Conservation (phyloP, 352 stramenopile genomes). For the Elongisporangium anandrum region DNA sequence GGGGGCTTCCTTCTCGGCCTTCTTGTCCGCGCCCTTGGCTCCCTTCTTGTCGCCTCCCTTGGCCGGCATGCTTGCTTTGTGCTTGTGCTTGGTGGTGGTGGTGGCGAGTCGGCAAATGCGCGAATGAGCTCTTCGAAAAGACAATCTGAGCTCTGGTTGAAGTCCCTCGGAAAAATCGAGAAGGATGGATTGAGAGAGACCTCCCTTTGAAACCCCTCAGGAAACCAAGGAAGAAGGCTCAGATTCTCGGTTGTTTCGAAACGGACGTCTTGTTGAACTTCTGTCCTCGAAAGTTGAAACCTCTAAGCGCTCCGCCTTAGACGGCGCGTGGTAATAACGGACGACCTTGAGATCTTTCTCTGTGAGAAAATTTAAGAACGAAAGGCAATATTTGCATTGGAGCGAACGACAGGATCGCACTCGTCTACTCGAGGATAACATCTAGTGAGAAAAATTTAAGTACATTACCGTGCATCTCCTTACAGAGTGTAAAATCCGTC, state of each 20-base stretch:
- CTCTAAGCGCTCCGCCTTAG: background rate
- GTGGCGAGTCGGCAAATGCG: conserved; percentile 1
- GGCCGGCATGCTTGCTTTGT: conserved; percentile 10
- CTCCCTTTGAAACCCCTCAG: background rate
- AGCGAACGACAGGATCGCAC: no score
- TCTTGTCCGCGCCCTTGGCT: conserved; percentile 22
- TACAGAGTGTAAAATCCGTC: background rate
- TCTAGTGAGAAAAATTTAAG: background rate
- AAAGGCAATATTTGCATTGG: no score
- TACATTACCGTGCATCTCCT: background rate
- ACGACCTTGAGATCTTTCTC: no score
- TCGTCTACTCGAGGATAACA: no score
- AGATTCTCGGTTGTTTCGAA: background rate
- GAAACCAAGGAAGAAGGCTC: conserved; percentile 4
- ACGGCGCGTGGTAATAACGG: background rate
- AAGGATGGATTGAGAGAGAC: conserved; percentile 1
- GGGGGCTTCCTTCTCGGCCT: conserved; percentile 33
- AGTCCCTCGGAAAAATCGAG: background rate
- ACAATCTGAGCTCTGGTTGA: background rate
- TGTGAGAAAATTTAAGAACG: no score
- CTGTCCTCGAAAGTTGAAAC: background rate
- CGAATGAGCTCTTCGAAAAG: conserved; percentile 6
- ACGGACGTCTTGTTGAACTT: background rate
- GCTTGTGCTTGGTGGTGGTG: conserved; percentile 8
- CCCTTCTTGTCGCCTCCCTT: conserved; percentile 25